Evolutionary conservation across 768 basidiomycete genomes (phyloP).

Genomic region (Lentinula sp.): DNA sequence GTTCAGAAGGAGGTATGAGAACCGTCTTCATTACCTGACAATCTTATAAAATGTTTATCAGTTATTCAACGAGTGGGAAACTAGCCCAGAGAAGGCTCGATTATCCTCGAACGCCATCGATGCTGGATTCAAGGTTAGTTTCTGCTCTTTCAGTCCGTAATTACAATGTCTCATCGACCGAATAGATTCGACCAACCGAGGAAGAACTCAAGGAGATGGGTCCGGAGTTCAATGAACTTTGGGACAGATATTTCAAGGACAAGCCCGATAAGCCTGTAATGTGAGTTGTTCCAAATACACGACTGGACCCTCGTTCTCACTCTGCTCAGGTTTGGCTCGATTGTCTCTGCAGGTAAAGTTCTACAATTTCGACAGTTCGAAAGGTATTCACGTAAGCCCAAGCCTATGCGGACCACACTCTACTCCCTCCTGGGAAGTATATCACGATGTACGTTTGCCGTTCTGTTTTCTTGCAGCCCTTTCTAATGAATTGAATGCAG

Average conservation of each 20-base stretch:
- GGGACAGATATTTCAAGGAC: constrained; percentile 71
- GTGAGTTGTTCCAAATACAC: constrained; percentile 23
- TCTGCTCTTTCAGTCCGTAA: not conserved
- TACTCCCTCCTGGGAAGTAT: constrained; percentile 68
- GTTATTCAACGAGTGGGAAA: constrained; percentile 61
- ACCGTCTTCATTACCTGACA: not conserved
- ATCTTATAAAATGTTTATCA: constrained; percentile 9
- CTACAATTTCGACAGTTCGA: not conserved
- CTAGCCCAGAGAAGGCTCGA: constrained; percentile 60
- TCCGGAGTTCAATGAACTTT: constrained; percentile 67
- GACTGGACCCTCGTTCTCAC: not conserved
- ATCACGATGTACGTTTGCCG: constrained; percentile 46
- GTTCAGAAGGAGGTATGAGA: constrained; percentile 46
- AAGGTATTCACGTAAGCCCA: not conserved
- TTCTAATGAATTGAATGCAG: constrained; percentile 13
- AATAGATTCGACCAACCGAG: constrained; percentile 61
- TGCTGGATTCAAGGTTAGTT: constrained; percentile 61
- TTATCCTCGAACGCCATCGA: constrained; percentile 69
- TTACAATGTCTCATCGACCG: not conserved
- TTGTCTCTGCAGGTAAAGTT: constrained; percentile 48
- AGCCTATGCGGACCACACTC: constrained; percentile 67
- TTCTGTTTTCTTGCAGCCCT: not conserved
- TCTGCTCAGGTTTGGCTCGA: constrained; percentile 50
- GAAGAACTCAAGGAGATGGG: constrained; percentile 73
- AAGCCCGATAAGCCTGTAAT: constrained; percentile 78